A percentile compares a stretch with the other conserved stretches of the same genome.
Conservation (phyloP, 257 asterid species). For the Penstemon davidsonii region DNA sequence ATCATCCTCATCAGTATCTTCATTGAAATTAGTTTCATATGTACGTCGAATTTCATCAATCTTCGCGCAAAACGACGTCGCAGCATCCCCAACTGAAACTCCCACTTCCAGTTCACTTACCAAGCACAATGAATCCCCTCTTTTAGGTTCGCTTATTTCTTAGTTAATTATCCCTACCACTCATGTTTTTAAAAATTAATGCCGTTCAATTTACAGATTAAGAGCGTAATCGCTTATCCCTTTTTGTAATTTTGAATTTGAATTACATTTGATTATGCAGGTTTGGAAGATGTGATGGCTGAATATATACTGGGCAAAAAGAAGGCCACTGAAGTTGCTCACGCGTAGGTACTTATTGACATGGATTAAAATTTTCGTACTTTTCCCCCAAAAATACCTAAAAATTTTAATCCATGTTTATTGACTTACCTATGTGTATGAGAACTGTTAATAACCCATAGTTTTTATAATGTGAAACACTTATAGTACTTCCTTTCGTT, state of each 20-base stretch:
- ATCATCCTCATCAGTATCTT: background rate
- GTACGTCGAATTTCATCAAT: slow-evolving; percentile 29
- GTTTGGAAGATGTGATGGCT: slow-evolving; percentile 61
- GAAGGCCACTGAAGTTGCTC: slow-evolving; percentile 90
- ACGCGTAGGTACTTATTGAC: slow-evolving; percentile 55
- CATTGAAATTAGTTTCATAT: slow-evolving; percentile 22
- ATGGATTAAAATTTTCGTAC: too few species aligned
- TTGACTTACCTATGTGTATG: background rate
- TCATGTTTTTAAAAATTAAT: background rate
- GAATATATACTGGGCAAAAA: slow-evolving; percentile 74
- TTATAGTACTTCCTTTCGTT: background rate
- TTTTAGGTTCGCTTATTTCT: slow-evolving; percentile 34
- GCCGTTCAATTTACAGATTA: background rate
- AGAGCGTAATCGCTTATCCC: background rate
- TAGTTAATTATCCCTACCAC: background rate
- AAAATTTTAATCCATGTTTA: too few species aligned
- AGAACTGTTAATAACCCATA: background rate
- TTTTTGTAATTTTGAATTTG: background rate
- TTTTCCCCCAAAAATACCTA: too few species aligned
- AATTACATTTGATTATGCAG: slow-evolving; percentile 30
- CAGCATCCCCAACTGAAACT: slow-evolving; percentile 22
- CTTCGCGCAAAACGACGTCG: slow-evolving; percentile 24
- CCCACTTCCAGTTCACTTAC: slow-evolving; percentile 27
- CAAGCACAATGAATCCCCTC: slow-evolving; percentile 28
- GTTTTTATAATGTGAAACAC: background rate